phyloP scores from a whole-genome alignment of 257 asterid species.

The Rauvolfia tetraphylla region DNA sequence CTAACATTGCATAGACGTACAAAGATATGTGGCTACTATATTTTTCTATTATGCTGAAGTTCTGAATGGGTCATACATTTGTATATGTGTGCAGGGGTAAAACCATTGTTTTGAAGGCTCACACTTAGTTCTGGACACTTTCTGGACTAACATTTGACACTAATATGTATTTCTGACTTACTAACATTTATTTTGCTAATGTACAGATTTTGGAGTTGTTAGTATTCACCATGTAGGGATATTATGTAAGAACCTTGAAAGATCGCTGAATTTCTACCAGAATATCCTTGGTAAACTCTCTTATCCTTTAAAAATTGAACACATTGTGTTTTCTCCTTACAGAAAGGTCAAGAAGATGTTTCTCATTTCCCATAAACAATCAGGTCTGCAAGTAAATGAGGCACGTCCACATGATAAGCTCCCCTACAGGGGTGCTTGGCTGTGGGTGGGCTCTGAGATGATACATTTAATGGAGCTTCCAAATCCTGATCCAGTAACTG shows the following conservation, averaged over 20 bases:
- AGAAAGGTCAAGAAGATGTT: neutral
- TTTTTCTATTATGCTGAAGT: neutral
- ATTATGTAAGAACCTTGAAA: slow-evolving; percentile 87
- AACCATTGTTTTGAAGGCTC: neutral
- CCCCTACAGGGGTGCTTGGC: slow-evolving; percentile 95
- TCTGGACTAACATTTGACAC: neutral
- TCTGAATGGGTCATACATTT: neutral
- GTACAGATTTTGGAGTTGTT: slow-evolving; percentile 80
- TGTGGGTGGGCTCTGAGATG: slow-evolving; percentile 96
- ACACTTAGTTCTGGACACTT: neutral
- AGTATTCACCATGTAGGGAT: slow-evolving; percentile 88
- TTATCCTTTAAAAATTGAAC: slow-evolving; percentile 3
- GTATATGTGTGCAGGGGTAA: neutral
- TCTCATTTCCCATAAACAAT: slow-evolving; percentile 12
- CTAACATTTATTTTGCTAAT: neutral
- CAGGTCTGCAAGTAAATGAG: slow-evolving; percentile 80
- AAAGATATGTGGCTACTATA: neutral
- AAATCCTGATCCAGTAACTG: slow-evolving; percentile 82
- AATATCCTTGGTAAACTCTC: slow-evolving; percentile 62
- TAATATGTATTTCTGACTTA: neutral
- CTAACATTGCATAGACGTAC: neutral
- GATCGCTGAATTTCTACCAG: slow-evolving; percentile 83
- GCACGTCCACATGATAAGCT: slow-evolving; percentile 93
- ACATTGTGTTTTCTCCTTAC: neutral
- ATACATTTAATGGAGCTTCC: slow-evolving; percentile 99